A percentile compares a stretch with the other conserved stretches of the same genome.
phyloP scores from a whole-genome alignment of 2,329 filamentous ascomycete genomes.

The Trichoderma asperellum region DNA sequence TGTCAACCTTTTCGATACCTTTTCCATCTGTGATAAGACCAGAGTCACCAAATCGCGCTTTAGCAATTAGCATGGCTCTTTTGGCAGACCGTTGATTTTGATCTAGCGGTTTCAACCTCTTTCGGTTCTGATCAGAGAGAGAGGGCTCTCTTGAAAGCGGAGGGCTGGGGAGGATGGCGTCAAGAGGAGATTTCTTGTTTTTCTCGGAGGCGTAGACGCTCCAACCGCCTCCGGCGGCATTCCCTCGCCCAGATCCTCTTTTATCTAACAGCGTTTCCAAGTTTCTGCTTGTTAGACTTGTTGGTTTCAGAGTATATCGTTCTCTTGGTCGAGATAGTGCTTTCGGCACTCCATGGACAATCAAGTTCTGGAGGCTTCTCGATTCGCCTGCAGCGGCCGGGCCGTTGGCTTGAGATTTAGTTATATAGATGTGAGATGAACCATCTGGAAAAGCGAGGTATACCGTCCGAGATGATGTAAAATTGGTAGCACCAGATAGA shows the following conservation, averaged over 20 bases:
- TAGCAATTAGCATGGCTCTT: constrained; percentile 63
- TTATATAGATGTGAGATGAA: constrained; percentile 73
- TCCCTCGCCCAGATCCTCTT: constrained; percentile 70
- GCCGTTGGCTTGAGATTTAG: constrained; percentile 53
- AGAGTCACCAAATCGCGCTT: constrained; percentile 70
- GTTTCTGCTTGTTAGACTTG: constrained; percentile 71
- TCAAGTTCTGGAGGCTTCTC: constrained; percentile 68
- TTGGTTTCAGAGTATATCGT: constrained; percentile 70
- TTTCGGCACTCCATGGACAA: constrained; percentile 80
- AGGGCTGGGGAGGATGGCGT: constrained; percentile 53
- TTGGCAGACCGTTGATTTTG: constrained; percentile 52
- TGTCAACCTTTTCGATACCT: constrained; percentile 64
- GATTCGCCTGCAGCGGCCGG: constrained; percentile 54
- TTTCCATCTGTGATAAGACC: constrained; percentile 60
- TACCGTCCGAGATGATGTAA: constrained; percentile 71
- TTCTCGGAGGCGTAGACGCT: constrained; percentile 73
- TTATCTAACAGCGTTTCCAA: constrained; percentile 70
- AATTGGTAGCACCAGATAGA: constrained; percentile 48
- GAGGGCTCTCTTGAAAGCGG: constrained; percentile 47
- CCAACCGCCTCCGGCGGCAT: constrained; percentile 77
- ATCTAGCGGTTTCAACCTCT: constrained; percentile 36
- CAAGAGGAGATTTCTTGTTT: constrained; percentile 58
- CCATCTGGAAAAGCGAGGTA: constrained; percentile 84
- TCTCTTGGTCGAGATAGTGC: constrained; percentile 76
- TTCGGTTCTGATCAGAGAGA: constrained; percentile 37